Conservation (phyloP, 371 early-diverging fungal genomes). For the Rhizomucor pusillus region DNA sequence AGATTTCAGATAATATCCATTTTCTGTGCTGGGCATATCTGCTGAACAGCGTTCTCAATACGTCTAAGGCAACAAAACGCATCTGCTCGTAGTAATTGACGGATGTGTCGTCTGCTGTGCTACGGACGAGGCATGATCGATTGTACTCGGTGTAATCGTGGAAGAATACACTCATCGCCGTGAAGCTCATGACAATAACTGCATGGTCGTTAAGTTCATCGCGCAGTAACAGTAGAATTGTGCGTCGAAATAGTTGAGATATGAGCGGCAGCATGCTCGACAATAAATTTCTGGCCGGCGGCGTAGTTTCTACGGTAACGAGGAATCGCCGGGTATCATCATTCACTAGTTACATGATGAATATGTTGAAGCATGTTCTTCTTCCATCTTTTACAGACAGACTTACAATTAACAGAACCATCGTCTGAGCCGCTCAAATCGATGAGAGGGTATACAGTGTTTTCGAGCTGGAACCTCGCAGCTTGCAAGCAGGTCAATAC, state of each 20-base stretch:
- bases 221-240: slow-evolving; percentile 14
- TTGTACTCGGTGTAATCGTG: slow-evolving; percentile 27
- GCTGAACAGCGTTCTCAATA: slow-evolving; percentile 60
- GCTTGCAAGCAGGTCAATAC: slow-evolving; percentile 31
- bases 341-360: slow-evolving; percentile 14
- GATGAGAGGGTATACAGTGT: slow-evolving; percentile 37
- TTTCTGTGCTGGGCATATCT: slow-evolving; percentile 61
- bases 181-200: slow-evolving; percentile 34
- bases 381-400: neutral
- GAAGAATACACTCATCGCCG: slow-evolving; percentile 39
- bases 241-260: slow-evolving; percentile 26
- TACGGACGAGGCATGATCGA: slow-evolving; percentile 10
- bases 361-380: neutral
- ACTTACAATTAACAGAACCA: slow-evolving; percentile 24
- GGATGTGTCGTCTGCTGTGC: slow-evolving; percentile 7
- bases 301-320: slow-evolving; percentile 10
- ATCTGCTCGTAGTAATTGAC: slow-evolving; percentile 48
- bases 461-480: slow-evolving; percentile 29
- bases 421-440: slow-evolving; percentile 25
- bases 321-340: slow-evolving; percentile 17
- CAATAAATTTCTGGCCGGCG: slow-evolving; percentile 14
- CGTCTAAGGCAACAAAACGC: slow-evolving; percentile 43
- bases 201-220: slow-evolving; percentile 38
- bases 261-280: slow-evolving; percentile 23
- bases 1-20: slow-evolving; percentile 85